Conservation (phyloP, 805 yeast species). For the Schwanniomyces polymorphus region DNA sequence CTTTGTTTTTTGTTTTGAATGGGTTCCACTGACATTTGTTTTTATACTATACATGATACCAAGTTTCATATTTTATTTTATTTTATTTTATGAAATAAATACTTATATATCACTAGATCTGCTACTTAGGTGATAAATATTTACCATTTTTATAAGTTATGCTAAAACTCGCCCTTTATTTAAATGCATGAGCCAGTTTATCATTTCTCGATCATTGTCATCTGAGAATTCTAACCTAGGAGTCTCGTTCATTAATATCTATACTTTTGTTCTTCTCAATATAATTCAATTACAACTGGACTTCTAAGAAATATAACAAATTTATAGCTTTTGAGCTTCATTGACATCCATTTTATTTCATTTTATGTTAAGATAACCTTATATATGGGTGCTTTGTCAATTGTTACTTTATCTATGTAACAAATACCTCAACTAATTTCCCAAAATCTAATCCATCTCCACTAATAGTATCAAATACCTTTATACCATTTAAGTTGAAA, state of each 20-base stretch:
- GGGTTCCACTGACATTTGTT: too few relatives aligned
- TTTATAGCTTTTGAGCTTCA: background rate
- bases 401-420: conserved; percentile 24
- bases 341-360: background rate
- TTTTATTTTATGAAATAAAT: background rate
- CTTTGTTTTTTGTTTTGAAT: conserved; percentile 10
- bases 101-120: too few relatives aligned
- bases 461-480: conserved; percentile 57
- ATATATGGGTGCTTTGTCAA: background rate
- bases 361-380: background rate
- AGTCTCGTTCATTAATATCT: too few relatives aligned
- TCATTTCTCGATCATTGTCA: too few relatives aligned
- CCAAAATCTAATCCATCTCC: conserved; percentile 76
- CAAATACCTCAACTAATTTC: conserved; percentile 65
- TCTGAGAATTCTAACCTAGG: too few relatives aligned
- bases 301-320: background rate
- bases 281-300: background rate
- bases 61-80: background rate
- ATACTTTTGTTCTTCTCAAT: too few relatives aligned
- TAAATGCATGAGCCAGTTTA: too few relatives aligned
- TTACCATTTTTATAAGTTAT: too few relatives aligned
- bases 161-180: too few relatives aligned
- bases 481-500: conserved; percentile 63
- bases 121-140: too few relatives aligned
- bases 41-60: too few relatives aligned